Evolutionary conservation across 495 filamentous ascomycete species (phyloP), one percentile per base, ranked within the genome.

Genomic region (Aspergillus baeticus): DNA sequence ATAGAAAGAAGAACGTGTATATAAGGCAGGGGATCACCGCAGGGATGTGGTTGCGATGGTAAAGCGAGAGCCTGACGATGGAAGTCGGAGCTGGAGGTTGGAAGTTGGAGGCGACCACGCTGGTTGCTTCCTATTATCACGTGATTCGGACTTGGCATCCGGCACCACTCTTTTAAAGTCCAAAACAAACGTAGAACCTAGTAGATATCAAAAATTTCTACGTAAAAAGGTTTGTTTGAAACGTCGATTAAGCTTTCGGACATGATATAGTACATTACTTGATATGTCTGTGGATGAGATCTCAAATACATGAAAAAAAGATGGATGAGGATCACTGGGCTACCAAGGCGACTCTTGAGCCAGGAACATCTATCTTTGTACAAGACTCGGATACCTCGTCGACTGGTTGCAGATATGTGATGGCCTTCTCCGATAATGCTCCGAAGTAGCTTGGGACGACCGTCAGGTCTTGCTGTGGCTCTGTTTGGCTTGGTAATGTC

Each of bases 401-500:
- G 35, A 67, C 22, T 14, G 69, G 69, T 51, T 72, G 71, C 17
- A 66, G 59, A 54, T 75, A 78, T 13, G 69, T 74, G 47, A 83
- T 76, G 17, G 73, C 76, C 54, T 77, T 75, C 46, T 80, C 78
- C 7, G 78, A 81, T 35, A 81, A 55, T 38, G 77, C 77, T 2
- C 79, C 78, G 58, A 83, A 82, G 17, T 66, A 63, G 48, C 69
- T 66, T 26, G 66, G 63, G 5, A 72, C 31, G 17, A 64, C 54
- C 4, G 56, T 37, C 26, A 79, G 34, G 31, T 62, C 57, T 20
- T 61, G 67, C 50, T 54, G 55, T 35, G 46, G 54, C 35, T 17
- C 52, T 50, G 21, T 34, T 39, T 49, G 62, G 48, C 20, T 37
- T 34, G 55, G 33, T 5, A 38, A 15, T 39, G 49, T 51, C 26